Evolutionary conservation across 148 eudicot species (phyloP).

Genomic region (Persicaria maculosa): DNA sequence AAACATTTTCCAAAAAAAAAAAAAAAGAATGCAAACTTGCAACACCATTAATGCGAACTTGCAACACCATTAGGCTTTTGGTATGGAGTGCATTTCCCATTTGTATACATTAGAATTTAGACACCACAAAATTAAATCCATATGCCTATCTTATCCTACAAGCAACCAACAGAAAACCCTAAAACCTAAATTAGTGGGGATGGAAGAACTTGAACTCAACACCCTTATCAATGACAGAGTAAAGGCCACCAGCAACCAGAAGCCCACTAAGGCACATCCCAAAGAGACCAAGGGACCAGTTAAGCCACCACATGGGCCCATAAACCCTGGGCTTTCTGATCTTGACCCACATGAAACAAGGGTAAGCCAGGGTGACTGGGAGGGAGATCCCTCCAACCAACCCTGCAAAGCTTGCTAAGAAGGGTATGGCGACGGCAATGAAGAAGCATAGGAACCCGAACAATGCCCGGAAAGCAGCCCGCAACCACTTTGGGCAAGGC

Average conservation of each 20-base stretch:
- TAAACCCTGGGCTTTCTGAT: conserved; percentile 52
- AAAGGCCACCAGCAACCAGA: conserved; percentile 53
- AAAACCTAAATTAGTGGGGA: conserved; percentile 32
- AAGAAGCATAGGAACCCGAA: conserved; percentile 62
- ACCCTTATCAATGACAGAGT: conserved; percentile 61
- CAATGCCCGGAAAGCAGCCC: conserved; percentile 40
- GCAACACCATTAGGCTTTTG: conserved; percentile 5
- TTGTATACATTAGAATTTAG: not conserved
- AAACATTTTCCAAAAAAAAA: not conserved
- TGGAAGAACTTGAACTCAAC: conserved; percentile 66
- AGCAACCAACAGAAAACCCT: not conserved
- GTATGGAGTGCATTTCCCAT: not conserved
- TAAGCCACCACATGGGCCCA: conserved; percentile 61
- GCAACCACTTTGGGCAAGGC: conserved; percentile 69
- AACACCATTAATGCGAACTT: not conserved
- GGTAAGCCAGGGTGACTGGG: conserved; percentile 77
- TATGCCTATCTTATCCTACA: not conserved
- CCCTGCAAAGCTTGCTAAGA: conserved; percentile 65
- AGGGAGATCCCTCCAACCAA: conserved; percentile 57
- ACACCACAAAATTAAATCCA: not conserved
- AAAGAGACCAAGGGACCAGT: conserved; percentile 56
- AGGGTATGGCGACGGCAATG: conserved; percentile 74
- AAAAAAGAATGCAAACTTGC: not conserved
- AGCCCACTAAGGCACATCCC: conserved; percentile 58
- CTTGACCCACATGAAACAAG: conserved; percentile 79